phyloP scores from a whole-genome alignment of 257 asterid species.

The Leptodermis oblonga region DNA sequence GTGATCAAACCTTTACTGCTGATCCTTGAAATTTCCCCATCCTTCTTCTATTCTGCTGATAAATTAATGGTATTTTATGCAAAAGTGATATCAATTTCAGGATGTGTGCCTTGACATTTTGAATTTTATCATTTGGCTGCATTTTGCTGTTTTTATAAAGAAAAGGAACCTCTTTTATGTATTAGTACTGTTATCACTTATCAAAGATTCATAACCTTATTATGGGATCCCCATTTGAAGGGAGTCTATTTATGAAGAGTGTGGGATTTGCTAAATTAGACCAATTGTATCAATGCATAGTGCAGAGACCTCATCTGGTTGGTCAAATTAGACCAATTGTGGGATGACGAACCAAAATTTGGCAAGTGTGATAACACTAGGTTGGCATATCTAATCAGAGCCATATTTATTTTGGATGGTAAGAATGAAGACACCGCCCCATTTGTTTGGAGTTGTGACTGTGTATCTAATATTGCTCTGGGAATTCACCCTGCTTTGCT shows the following conservation, averaged over 20 bases:
- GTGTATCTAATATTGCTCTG: background rate
- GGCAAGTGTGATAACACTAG: background rate
- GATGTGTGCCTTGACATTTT: too few species aligned
- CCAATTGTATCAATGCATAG: background rate
- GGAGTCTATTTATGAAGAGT: background rate
- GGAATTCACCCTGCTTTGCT: background rate
- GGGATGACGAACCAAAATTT: background rate
- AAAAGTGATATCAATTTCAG: too few species aligned
- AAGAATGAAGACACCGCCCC: conserved; percentile 15
- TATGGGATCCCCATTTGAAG: too few species aligned
- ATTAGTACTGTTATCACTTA: too few species aligned
- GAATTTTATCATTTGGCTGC: background rate
- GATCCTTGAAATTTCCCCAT: conserved; percentile 31
- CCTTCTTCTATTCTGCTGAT: background rate
- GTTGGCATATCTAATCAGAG: background rate
- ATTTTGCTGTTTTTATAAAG: background rate
- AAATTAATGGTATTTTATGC: too few species aligned
- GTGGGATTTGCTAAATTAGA: background rate
- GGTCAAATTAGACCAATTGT: too few species aligned
- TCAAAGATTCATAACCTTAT: too few species aligned
- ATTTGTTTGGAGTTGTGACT: conserved; percentile 2
- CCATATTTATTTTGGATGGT: background rate
- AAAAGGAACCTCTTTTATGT: background rate
- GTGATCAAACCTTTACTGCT: conserved; percentile 56
- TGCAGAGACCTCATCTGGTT: background rate